Evolutionary conservation across 371 early-diverging fungal species (phyloP), one percentile per base, ranked within the genome.

Genomic region (Lichtheimia corymbifera): DNA sequence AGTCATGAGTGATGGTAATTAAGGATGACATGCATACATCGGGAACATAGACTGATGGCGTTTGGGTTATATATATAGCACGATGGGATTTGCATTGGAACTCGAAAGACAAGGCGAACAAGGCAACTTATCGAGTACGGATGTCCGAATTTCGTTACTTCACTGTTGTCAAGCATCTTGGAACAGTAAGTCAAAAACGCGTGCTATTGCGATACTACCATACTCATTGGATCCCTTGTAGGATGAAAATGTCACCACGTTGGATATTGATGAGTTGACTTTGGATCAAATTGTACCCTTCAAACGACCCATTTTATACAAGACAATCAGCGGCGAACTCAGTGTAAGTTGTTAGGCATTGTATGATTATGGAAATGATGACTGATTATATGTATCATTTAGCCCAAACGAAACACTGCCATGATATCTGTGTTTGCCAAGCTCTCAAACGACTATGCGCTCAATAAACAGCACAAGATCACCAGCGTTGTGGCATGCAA

Each of bases 71-170:
- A n/a, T 11, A 22, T 14, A n/a, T 43, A 71, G 72, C 65, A 15
- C 28, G 60, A 9, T 80, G 80, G 80, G 68, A 70, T 53, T 57
- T 80, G 0, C 59, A 64, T 49, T 67, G 72, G 17, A 35, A 62
- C 0, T 28, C 59, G 0, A 56, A 49, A 1, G 59, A 64, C 18
- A 30, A 44, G 4, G 4, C 11, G 2, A 27, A 5, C 50, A 40
- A 52, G 43, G 40, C 44, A 44, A 62, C 53, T 3, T 87, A 84
- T 58, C 78, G 76, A 25, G 64, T 84, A 12, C 73, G 69, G 15
- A 78, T 83, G 55, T 61, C 79, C 1, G 86, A 88, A 3, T 82
- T 85, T 27, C 75, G 77, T 35, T 83, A 83, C 50, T 86, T 85
- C 62, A 74, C 79, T 5, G 86, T 72, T 0, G 77, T 83, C 11